These are phyloP conservation scores for Hemisphaericaspora lyxosophila DNA, from an alignment of 1,139 yeast genomes.

Conservation along the genomic window DNA sequence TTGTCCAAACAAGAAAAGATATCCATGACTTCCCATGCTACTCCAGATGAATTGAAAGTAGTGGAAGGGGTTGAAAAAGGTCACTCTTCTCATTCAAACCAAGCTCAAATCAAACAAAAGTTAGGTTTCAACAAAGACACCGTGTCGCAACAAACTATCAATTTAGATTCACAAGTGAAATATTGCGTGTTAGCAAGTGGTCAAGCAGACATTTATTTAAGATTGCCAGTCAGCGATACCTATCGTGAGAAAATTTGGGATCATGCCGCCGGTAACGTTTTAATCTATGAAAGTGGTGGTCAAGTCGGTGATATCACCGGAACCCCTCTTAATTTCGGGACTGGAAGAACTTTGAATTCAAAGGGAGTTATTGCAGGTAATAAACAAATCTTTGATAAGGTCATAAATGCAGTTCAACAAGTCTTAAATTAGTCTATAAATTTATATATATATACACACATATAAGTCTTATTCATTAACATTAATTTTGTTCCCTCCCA, in stretches of 20 bases:
- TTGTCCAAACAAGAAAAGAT: conserved; percentile 39
- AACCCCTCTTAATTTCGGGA: conserved; percentile 73
- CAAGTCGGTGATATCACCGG: conserved; percentile 83
- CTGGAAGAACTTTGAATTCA: conserved; percentile 75
- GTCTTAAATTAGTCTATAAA: conserved; percentile 17
- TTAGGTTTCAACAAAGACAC: conserved; percentile 47
- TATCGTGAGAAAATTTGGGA: conserved; percentile 98
- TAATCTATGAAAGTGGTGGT: conserved; percentile 91
- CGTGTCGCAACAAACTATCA: conserved; percentile 54
- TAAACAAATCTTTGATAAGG: conserved; percentile 56
- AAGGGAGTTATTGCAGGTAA: conserved; percentile 94
- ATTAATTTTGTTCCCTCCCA: conserved; percentile 43
- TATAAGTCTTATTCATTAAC: conserved; percentile 10
- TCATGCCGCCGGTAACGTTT: conserved; percentile 92
- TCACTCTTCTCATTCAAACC: conserved; percentile 92
- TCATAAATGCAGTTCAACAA: conserved; percentile 56
- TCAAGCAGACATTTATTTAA: conserved; percentile 85
- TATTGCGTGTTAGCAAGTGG: conserved; percentile 91
- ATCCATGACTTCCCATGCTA: conserved; percentile 41
- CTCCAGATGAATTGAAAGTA: conserved; percentile 58
- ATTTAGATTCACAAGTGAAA: conserved; percentile 93
- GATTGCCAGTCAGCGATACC: conserved; percentile 73
- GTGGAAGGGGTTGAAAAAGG: conserved; percentile 97
- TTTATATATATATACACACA: conserved; percentile 1
- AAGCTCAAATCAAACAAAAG: conserved; percentile 63